These are phyloP conservation scores for Candida tammaniensis DNA, from an alignment of 805 yeast species.

Conservation along the genomic window DNA sequence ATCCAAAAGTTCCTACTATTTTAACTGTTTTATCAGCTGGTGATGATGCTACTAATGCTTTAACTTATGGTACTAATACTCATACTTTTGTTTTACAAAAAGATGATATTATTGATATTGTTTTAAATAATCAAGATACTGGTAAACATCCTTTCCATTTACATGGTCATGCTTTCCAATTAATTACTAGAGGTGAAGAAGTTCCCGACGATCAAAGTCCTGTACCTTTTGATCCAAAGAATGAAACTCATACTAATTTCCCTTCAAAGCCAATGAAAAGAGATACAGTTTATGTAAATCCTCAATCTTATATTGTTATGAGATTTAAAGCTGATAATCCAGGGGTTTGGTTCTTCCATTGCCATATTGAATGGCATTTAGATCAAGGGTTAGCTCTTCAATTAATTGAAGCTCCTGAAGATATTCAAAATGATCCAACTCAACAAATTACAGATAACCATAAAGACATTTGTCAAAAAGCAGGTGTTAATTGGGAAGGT, in stretches of 20 bases:
- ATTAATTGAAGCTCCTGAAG: slow-evolving; percentile 67
- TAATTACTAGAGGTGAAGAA: slow-evolving; percentile 51
- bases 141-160: slow-evolving; percentile 80
- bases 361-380: slow-evolving; percentile 85
- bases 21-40: slow-evolving; percentile 64
- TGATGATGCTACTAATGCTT: slow-evolving; percentile 48
- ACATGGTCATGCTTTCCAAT: slow-evolving; percentile 72
- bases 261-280: slow-evolving; percentile 64
- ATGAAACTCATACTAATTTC: slow-evolving; percentile 30
- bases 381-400: slow-evolving; percentile 77
- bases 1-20: slow-evolving; percentile 72
- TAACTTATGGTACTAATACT: slow-evolving; percentile 73
- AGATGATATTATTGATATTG: slow-evolving; percentile 69
- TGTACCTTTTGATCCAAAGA: slow-evolving; percentile 37
- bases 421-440: slow-evolving; percentile 34
- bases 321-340: slow-evolving; percentile 84
- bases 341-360: slow-evolving; percentile 93
- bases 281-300: slow-evolving; percentile 68
- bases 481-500: slow-evolving; percentile 56
- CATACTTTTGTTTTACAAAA: slow-evolving; percentile 58
- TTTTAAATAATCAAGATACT: slow-evolving; percentile 75
- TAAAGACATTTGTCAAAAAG: slow-evolving; percentile 55
- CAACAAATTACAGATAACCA: slow-evolving; percentile 65
- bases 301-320: slow-evolving; percentile 64
- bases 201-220: slow-evolving; percentile 55